These are phyloP conservation scores for Rauvolfia tetraphylla DNA, from an alignment of 257 asterid species.

Conservation along the genomic window DNA sequence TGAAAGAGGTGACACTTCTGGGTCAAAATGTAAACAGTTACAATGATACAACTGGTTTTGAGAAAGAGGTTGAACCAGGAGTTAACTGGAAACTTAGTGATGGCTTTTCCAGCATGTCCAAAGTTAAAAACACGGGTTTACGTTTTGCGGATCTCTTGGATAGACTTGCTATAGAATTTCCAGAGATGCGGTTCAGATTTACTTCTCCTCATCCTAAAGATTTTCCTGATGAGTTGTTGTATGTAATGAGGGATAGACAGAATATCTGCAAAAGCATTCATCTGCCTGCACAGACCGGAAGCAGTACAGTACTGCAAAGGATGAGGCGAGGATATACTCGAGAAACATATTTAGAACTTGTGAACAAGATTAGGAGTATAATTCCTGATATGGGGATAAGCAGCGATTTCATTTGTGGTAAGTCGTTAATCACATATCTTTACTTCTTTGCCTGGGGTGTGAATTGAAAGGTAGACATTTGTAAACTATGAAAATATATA, in stretches of 20 bases:
- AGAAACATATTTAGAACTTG: constrained; percentile 87
- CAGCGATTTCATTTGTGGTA: constrained; percentile 97
- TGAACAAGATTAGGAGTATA: constrained; percentile 59
- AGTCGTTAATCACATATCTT: constrained; percentile 24
- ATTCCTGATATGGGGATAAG: constrained; percentile 90
- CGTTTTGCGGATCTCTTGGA: constrained; percentile 94
- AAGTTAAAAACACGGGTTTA: constrained; percentile 77
- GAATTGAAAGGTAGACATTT: constrained; percentile 2
- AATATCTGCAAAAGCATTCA: constrained; percentile 93
- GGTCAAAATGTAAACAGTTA: constrained; percentile 98
- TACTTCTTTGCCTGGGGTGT: constrained; percentile 3
- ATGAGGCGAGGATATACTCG: constrained; percentile 96
- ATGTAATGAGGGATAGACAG: constrained; percentile 81
- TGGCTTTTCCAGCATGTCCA: constrained; percentile 76
- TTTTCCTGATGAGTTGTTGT: constrained; percentile 84
- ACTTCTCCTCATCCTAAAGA: constrained; percentile 99
- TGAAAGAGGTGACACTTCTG: constrained; percentile 92
- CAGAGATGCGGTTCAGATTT: constrained; percentile 95
- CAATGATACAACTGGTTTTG: constrained; percentile 66
- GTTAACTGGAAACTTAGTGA: constrained; percentile 80
- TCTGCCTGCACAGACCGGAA: constrained; percentile 96
- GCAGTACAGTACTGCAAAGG: constrained; percentile 74
- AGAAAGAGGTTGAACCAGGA: constrained; percentile 63
- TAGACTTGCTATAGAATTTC: constrained; percentile 76
- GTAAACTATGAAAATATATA: neutral